Percentiles rank a stretch among this genome's conserved stretches.
These are phyloP conservation scores for Cutaneotrichosporon arboriforme DNA, from an alignment of 1,284 basidiomycete species.

Conservation along the genomic window DNA sequence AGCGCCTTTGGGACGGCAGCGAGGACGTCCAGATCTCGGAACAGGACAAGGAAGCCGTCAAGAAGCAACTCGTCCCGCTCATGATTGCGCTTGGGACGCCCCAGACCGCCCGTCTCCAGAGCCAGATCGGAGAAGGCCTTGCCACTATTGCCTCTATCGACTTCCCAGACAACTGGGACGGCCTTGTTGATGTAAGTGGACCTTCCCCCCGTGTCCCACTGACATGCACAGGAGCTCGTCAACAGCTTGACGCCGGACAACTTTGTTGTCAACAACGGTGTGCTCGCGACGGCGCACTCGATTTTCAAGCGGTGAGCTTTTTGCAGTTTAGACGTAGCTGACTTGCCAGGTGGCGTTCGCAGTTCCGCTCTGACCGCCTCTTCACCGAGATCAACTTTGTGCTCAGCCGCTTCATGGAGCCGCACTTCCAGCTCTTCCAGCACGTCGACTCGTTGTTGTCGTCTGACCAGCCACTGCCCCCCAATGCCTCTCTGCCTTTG, in stretches of 20 bases:
- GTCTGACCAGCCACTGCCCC: conserved; percentile 41
- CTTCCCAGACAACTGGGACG: conserved; percentile 78
- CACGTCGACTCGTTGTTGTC: conserved; percentile 51
- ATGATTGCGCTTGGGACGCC: conserved; percentile 53
- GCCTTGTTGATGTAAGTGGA: conserved; percentile 70
- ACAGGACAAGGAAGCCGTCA: conserved; percentile 51
- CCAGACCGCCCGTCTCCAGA: conserved; percentile 48
- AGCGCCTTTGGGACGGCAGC: conserved; percentile 65
- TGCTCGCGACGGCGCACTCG: conserved; percentile 89
- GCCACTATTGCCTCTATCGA: conserved; percentile 79
- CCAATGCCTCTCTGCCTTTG: conserved; percentile 42
- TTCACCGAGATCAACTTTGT: conserved; percentile 92
- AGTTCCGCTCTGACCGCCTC: conserved; percentile 79
- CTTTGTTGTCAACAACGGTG: conserved; percentile 79
- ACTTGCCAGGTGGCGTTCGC: conserved; percentile 68
- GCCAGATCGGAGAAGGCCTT: conserved; percentile 83
- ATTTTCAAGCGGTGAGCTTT: conserved; percentile 66
- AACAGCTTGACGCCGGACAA: conserved; percentile 68
- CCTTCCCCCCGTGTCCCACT: conserved; percentile 9
- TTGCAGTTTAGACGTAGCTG: neutral
- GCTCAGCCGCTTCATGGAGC: conserved; percentile 71
- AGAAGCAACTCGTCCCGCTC: conserved; percentile 52
- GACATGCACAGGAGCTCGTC: conserved; percentile 66
- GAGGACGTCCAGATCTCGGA: conserved; percentile 47
- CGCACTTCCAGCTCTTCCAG: conserved; percentile 78